Percentiles rank a stretch among this genome's conserved stretches.
These are phyloP conservation scores for Prunus davidiana DNA, from an alignment of 306 rosid species.

Conservation along the genomic window DNA sequence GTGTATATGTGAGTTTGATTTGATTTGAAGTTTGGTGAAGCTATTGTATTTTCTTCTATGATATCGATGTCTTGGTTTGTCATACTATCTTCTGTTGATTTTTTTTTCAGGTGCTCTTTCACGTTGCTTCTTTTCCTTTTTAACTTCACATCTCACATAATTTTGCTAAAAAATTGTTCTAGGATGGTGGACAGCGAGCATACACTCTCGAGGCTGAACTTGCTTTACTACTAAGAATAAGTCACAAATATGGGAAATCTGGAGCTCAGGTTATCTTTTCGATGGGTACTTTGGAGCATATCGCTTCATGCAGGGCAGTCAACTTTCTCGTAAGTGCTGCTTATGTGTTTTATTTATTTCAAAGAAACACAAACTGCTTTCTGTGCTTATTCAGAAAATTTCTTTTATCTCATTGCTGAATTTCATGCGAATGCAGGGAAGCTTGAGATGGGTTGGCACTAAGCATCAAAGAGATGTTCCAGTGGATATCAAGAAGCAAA, in stretches of 20 bases:
- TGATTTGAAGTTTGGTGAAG: not conserved
- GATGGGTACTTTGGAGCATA: conserved; percentile 80
- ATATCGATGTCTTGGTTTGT: not conserved
- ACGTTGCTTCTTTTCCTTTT: not conserved
- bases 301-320: conserved; percentile 73
- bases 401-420: conserved; percentile 8
- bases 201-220: conserved; percentile 88
- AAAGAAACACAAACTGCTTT: not conserved
- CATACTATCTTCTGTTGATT: not conserved
- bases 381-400: conserved; percentile 5
- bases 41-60: not conserved
- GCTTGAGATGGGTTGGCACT: conserved; percentile 62
- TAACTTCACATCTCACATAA: not conserved
- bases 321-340: conserved; percentile 49
- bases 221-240: conserved; percentile 70
- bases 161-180: conserved; percentile 17
- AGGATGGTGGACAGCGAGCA: conserved; percentile 90
- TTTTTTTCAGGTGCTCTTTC: not conserved
- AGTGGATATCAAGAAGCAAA: conserved; percentile 66
- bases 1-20: not conserved
- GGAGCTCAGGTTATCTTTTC: conserved; percentile 89
- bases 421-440: conserved; percentile 53
- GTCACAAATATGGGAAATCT: conserved; percentile 86
- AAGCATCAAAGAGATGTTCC: conserved; percentile 58
- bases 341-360: not conserved